A percentile compares a stretch with the other conserved stretches of the same genome.
Evolutionary conservation across 257 asterid genomes (phyloP).

Genomic region (Datura wrightii): DNA sequence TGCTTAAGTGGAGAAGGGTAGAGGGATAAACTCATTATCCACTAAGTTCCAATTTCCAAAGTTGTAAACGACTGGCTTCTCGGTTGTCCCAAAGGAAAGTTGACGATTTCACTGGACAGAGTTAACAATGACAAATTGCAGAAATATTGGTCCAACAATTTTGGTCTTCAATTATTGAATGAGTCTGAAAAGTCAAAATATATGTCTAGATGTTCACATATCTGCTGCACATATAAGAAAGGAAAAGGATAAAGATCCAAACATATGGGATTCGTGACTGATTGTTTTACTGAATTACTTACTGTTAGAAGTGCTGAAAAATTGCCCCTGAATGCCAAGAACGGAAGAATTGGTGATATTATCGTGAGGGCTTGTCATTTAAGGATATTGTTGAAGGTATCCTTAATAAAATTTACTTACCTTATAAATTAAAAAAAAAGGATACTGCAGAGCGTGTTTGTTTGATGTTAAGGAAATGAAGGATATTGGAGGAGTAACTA

Average conservation of each 20-base stretch:
- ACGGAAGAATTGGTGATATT: background rate
- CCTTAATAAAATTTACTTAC: background rate
- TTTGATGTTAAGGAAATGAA: background rate
- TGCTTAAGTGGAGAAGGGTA: background rate
- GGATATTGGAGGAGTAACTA: background rate
- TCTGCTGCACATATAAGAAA: background rate
- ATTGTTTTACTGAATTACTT: background rate
- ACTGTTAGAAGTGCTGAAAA: background rate
- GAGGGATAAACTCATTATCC: background rate
- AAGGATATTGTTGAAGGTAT: background rate
- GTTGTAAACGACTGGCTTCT: background rate
- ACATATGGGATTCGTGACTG: background rate
- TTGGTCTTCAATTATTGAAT: background rate
- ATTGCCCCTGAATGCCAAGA: background rate
- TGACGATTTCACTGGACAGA: background rate
- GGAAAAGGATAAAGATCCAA: background rate
- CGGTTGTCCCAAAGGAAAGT: background rate
- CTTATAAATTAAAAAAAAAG: background rate
- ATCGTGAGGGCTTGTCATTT: background rate
- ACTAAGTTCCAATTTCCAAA: background rate
- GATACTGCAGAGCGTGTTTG: background rate
- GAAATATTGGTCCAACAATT: background rate
- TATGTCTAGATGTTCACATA: background rate
- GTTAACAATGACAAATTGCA: background rate
- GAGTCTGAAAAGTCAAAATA: background rate